Evolutionary conservation across 2,329 filamentous ascomycete species (phyloP), one percentile per base, ranked within the genome.

Genomic region (Chaetomium sp.): DNA sequence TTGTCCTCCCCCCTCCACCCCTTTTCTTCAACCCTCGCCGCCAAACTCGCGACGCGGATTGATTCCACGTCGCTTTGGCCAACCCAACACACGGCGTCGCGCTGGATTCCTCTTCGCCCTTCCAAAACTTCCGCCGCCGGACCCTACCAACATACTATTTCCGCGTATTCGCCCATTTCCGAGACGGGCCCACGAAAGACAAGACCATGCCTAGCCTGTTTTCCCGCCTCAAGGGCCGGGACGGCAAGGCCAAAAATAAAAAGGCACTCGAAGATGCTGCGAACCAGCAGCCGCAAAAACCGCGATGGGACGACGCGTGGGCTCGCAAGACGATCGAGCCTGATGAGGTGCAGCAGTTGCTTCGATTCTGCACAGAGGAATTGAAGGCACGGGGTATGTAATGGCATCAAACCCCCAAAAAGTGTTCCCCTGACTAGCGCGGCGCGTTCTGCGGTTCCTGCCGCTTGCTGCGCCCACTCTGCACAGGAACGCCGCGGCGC

Each of bases 301-400:
- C 88, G 54, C 81, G 80, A 71, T 96, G 90, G 87, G 88, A 89
- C 59, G 88, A 96, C 70, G 88, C 90, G 61, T 99, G 91, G 83
- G 80, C 84, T 60, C 87, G 92, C 67, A 88, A 81, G 53, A 82
- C 85, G 47, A 86, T 99, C 62, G 86, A 89, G 52, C 88, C 91
- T 5, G 90, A 96, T 63, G 94, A 99, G 74, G 85, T 99, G 48
- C 86, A 91, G 66, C 91, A 96, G 68, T 76, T 99, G 60, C 78
- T 97, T 51, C 82, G 85, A 68, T 84, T 85, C 62, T 96, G 91
- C 74, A 95, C 91, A 9, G 80, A 85, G 54, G 94, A 99, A 75
- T 82, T 99, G 71, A 99, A 97, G 76, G 87, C 88, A 58, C 83
- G 91, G 88, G 92, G 92, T 96, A 84, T 65, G 19, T 27, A 27